Percentiles rank a stretch among this genome's conserved stretches.
These are phyloP conservation scores for Pseudevernia furfuracea DNA, from an alignment of 495 filamentous ascomycete species.

Conservation along the genomic window DNA sequence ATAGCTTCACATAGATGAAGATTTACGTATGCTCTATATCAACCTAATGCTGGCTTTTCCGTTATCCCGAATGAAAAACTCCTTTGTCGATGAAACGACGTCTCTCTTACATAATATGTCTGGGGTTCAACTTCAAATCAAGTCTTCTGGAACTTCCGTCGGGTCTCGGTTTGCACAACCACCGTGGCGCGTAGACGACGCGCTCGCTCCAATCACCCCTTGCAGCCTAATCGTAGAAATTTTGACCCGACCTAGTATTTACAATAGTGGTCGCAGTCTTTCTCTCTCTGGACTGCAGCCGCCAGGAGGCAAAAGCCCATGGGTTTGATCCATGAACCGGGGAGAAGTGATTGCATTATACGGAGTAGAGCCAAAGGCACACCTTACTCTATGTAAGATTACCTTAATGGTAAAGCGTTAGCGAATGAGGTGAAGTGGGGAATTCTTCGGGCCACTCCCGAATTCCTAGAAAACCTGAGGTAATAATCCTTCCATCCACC, in stretches of 20 bases:
- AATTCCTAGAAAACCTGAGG: not conserved
- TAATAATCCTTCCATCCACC: not conserved
- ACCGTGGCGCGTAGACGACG: constrained; percentile 8
- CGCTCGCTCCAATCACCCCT: not conserved
- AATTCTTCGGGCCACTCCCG: not conserved
- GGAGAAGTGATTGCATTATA: too few relatives aligned
- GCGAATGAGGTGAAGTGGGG: not conserved
- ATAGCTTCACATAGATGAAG: not conserved
- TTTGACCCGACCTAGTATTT: too few relatives aligned
- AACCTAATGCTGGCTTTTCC: not conserved
- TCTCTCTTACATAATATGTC: too few relatives aligned
- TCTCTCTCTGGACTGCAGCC: not conserved
- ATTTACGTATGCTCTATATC: not conserved
- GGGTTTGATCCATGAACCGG: not conserved
- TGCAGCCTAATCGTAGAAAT: not conserved
- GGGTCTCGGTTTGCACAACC: too few relatives aligned
- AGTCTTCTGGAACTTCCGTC: too few relatives aligned
- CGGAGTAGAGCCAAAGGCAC: too few relatives aligned
- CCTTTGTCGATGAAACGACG: not conserved
- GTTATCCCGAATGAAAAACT: not conserved
- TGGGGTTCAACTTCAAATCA: too few relatives aligned
- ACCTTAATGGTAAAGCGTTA: not conserved
- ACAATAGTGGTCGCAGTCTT: too few relatives aligned
- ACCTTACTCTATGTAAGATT: too few relatives aligned
- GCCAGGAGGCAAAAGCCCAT: not conserved